Percentiles rank a stretch among this genome's conserved stretches.
Evolutionary conservation across 371 early-diverging fungal genomes (phyloP).

Genomic region (Rhizopus arrhizus): DNA sequence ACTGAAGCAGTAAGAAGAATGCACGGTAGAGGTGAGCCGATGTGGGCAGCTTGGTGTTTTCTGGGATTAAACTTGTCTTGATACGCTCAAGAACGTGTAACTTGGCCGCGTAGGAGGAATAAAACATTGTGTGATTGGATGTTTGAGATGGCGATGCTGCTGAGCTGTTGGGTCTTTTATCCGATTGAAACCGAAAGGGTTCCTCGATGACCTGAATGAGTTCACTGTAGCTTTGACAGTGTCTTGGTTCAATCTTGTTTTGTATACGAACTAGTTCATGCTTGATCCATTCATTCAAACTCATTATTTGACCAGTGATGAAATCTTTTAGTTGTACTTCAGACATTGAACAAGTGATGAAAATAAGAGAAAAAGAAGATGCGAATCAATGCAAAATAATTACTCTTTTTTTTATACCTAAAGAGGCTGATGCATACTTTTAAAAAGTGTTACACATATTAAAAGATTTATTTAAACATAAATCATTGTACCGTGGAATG

Average conservation of each 20-base stretch:
- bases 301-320: conserved; percentile 16
- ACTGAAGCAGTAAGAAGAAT: conserved; percentile 16
- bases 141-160: background rate
- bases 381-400: background rate
- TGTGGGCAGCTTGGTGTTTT: background rate
- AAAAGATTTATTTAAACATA: too few relatives aligned
- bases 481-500: background rate
- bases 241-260: conserved; percentile 34
- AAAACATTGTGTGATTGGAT: conserved; percentile 11
- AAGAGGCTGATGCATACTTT: too few relatives aligned
- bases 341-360: conserved; percentile 2
- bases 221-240: conserved; percentile 34
- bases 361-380: conserved; percentile 1
- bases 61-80: background rate
- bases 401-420: too few relatives aligned
- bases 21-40: conserved; percentile 12
- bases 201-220: conserved; percentile 36
- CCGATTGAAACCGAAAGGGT: conserved; percentile 23
- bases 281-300: conserved; percentile 39
- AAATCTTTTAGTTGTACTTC: conserved; percentile 19
- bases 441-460: too few relatives aligned
- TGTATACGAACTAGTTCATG: conserved; percentile 36
- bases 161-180: conserved; percentile 6
- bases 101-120: conserved; percentile 13
- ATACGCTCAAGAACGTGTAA: conserved; percentile 5